Percentiles rank a stretch among this genome's conserved stretches.
Conservation (phyloP, 2,329 filamentous ascomycete genomes). For the Claviceps humidiphila region DNA sequence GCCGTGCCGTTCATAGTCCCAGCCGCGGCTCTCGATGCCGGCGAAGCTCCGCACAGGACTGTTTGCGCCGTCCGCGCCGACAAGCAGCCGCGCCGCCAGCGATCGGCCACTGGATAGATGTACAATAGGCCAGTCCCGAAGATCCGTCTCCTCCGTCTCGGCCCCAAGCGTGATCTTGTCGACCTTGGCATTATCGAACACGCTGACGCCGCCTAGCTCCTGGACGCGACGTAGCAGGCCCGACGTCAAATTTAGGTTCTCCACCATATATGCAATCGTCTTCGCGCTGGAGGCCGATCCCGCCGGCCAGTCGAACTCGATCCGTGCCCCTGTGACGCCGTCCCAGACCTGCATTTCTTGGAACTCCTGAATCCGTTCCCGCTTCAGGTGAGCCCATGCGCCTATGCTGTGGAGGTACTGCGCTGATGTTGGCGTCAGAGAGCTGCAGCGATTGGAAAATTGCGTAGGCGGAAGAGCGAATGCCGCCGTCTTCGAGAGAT, state of each 20-base stretch:
- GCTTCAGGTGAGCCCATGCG: conserved; percentile 67
- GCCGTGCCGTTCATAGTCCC: conserved; percentile 86
- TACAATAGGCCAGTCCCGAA: conserved; percentile 80
- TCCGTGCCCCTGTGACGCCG: conserved; percentile 71
- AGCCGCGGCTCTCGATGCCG: conserved; percentile 71
- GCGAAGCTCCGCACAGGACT: conserved; percentile 86
- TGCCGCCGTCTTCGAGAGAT: conserved; percentile 54
- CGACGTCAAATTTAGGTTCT: conserved; percentile 80
- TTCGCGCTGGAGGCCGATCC: conserved; percentile 29
- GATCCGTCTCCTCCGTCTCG: conserved; percentile 54
- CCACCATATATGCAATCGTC: conserved; percentile 89
- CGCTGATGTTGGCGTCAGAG: conserved; percentile 80
- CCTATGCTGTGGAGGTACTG: conserved; percentile 71
- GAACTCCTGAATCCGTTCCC: conserved; percentile 68
- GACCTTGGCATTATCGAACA: conserved; percentile 68
- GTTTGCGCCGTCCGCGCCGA: conserved; percentile 91
- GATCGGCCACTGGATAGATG: conserved; percentile 53
- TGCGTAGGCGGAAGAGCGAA: conserved; percentile 53
- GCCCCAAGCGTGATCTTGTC: conserved; percentile 66
- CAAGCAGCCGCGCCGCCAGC: conserved; percentile 68
- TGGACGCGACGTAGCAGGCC: conserved; percentile 61
- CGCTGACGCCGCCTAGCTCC: conserved; percentile 52
- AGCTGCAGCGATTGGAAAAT: conserved; percentile 93
- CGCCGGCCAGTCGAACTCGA: conserved; percentile 70
- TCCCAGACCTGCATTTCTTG: conserved; percentile 99